phyloP scores from a whole-genome alignment of 371 early-diverging fungal genomes.

The Rhizopus microsporus region DNA sequence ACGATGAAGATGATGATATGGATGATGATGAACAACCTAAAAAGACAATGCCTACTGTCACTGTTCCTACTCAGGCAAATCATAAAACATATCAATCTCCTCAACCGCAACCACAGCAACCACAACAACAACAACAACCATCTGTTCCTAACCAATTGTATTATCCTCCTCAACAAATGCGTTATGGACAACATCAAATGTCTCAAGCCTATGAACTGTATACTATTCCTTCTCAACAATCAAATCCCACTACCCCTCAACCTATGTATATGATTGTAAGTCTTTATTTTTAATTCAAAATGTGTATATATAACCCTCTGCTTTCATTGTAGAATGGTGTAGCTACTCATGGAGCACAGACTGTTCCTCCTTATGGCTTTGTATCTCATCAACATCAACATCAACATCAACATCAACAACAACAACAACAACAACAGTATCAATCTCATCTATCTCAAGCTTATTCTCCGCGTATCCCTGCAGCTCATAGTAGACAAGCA shows the following conservation, averaged over 20 bases:
- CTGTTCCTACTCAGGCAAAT: constrained; percentile 24
- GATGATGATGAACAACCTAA: constrained; percentile 15
- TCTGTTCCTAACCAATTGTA: constrained; percentile 5
- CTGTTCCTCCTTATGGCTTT: constrained; percentile 19
- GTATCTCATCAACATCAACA: constrained; percentile 6
- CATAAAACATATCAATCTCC: constrained; percentile 24
- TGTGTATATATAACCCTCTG: constrained; percentile 8
- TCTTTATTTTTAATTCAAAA: constrained; percentile 15
- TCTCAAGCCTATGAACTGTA: constrained; percentile 41
- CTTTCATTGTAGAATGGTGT: constrained; percentile 9
- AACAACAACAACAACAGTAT: constrained; percentile 17
- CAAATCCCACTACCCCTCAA: constrained; percentile 3
- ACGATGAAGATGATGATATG: constrained; percentile 20
- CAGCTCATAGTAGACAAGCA: constrained; percentile 21
- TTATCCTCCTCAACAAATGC: constrained; percentile 20
- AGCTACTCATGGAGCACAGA: constrained; percentile 15
- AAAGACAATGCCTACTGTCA: constrained; percentile 23
- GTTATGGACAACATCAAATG: constrained; percentile 5
- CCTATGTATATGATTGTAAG: constrained; percentile 13
- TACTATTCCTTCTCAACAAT: constrained; percentile 24
- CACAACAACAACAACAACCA: constrained; percentile 16
- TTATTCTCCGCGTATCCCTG: constrained; percentile 20
- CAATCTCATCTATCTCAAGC: constrained; percentile 15
- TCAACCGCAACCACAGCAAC: constrained; percentile 17
- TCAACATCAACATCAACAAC: constrained; percentile 4